Evolutionary conservation across 495 filamentous ascomycete genomes (phyloP), one percentile per base, ranked within the genome.

Genomic region (Lichenothelia convexa): DNA sequence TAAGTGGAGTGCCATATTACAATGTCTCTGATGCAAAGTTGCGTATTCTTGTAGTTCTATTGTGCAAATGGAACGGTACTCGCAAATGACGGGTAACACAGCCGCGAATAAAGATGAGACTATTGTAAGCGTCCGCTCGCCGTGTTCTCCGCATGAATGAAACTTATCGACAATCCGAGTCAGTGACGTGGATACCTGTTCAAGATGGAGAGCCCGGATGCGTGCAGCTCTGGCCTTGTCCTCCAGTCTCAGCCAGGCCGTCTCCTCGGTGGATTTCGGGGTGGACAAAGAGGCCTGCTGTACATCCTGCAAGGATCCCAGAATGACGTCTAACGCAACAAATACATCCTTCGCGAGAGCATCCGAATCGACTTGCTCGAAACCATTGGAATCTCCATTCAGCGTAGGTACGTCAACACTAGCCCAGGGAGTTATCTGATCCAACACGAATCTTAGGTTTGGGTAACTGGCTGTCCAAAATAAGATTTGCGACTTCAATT

Each of bases 1-100:
- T 27, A 95, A 67, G 6, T 75, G 67, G 45, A 75, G 77, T 0
- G 77, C 70, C 32, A 86, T 64, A 39, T 78, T 80, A 53, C 75
- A 83, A 2, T 72, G 70, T 19, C 75, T 63, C 13, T 64, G 57
- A 46, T 94, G 78, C 3, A 79, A 58, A 7, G 58, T 54, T 3
- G 65, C 49, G 48, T 71, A 73, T 12, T 63, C 55, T 9, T 54
- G 43, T 3, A 79, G 45, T 18, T 69, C 46, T 12, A 65, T 56
- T 13, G 60, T 47, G 48, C 71, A 74, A 17, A 74, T 73, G 17
- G 62, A 52, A 23, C 60, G 60, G 45, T 85, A 97, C 46, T 82
- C 75, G 37, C 73, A 61, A 9, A 89, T 47, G 32, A 94, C 75
- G 0, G 89, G 86, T 3, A 71, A 47, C 20, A 85, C 54, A 20